These are phyloP conservation scores for Cryptosporidium viatorum DNA, from an alignment of 169 alveolate species.

Conservation along the genomic window DNA sequence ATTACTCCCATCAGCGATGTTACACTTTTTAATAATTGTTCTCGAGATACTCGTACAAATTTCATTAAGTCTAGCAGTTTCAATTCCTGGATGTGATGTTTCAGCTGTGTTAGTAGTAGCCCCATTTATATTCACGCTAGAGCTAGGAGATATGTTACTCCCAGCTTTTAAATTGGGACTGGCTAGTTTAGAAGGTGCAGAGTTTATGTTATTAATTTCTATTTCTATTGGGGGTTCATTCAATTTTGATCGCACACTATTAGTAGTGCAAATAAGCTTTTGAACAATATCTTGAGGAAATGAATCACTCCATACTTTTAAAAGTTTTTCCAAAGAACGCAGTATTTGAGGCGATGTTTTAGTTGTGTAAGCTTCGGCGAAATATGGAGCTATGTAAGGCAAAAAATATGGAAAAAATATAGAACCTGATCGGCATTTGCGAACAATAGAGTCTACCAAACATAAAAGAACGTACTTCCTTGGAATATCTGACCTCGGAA, in stretches of 20 bases:
- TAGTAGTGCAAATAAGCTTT: conserved; percentile 43
- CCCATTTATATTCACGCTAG: neutral
- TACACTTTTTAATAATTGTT: conserved; percentile 30
- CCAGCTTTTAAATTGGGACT: neutral
- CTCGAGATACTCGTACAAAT: neutral
- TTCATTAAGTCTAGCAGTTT: conserved; percentile 14
- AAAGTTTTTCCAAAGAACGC: conserved; percentile 67
- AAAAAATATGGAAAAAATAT: conserved; percentile 66
- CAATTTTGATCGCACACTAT: conserved; percentile 61
- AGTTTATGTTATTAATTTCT: neutral
- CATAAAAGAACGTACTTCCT: conserved; percentile 71
- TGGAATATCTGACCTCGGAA: conserved; percentile 73
- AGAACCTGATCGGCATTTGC: conserved; percentile 73
- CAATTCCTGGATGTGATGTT: neutral
- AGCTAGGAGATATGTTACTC: neutral
- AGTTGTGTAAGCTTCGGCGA: conserved; percentile 72
- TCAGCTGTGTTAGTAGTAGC: neutral
- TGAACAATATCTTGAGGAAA: conserved; percentile 67
- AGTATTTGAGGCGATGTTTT: conserved; percentile 60
- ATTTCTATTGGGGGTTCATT: conserved; percentile 66
- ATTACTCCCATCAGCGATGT: conserved; percentile 26
- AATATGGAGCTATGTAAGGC: conserved; percentile 74
- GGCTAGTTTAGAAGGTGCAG: neutral
- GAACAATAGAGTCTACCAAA: conserved; percentile 65
- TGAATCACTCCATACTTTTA: conserved; percentile 59